phyloP scores from a whole-genome alignment of 371 early-diverging fungal genomes.

The Synchytrium microbalum region DNA sequence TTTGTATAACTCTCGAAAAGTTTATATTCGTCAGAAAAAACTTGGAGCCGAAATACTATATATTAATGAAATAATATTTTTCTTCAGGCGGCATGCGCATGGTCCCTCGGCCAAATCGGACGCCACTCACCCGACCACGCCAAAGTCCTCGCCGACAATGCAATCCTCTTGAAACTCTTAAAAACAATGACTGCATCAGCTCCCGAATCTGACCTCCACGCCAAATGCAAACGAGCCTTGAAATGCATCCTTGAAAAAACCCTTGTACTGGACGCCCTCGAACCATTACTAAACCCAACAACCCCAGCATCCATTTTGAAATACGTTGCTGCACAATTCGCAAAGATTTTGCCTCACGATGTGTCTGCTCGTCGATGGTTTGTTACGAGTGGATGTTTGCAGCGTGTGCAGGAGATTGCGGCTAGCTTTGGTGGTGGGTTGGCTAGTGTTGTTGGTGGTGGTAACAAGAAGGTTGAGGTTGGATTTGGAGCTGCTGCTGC shows the following conservation, averaged over 20 bases:
- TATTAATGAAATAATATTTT: neutral
- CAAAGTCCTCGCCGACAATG: conserved; percentile 42
- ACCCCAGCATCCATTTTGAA: conserved; percentile 46
- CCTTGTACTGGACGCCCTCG: conserved; percentile 36
- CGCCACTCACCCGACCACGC: conserved; percentile 51
- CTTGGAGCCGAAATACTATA: neutral
- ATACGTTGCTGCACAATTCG: conserved; percentile 44
- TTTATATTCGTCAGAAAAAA: neutral
- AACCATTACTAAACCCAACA: conserved; percentile 36
- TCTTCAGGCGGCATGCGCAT: conserved; percentile 43
- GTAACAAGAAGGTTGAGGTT: too few relatives aligned
- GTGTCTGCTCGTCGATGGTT: conserved; percentile 44
- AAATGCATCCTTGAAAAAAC: conserved; percentile 46
- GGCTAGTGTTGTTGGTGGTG: conserved; percentile 6
- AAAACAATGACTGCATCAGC: conserved; percentile 23
- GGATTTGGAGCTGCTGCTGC: too few relatives aligned
- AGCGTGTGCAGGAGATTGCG: conserved; percentile 46
- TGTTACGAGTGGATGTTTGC: conserved; percentile 42
- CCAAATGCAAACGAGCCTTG: conserved; percentile 44
- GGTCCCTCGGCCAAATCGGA: conserved; percentile 50
- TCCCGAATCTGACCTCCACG: conserved; percentile 30
- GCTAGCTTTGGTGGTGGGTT: conserved; percentile 15
- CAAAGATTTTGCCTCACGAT: conserved; percentile 48
- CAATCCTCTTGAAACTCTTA: conserved; percentile 40
- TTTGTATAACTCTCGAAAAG: too few relatives aligned